These are phyloP conservation scores for Eucalyptus cloeziana DNA, from an alignment of 345 rosid species.

Conservation along the genomic window DNA sequence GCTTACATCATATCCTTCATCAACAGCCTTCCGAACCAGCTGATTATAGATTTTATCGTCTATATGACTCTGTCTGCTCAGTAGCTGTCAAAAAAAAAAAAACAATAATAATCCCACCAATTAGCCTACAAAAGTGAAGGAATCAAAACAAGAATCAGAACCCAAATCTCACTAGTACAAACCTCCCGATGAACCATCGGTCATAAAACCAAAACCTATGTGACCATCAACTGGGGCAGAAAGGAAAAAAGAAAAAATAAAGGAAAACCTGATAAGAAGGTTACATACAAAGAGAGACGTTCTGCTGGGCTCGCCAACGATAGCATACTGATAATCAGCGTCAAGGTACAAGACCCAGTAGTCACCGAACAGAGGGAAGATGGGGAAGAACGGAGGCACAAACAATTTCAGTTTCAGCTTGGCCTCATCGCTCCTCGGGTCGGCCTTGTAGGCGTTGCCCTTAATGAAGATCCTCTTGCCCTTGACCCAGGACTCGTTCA, in stretches of 20 bases:
- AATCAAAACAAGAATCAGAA: background rate
- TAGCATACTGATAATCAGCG: conserved; percentile 43
- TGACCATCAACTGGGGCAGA: background rate
- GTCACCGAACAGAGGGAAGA: conserved; percentile 64
- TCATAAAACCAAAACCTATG: background rate
- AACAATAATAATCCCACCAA: background rate
- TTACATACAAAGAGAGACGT: conserved; percentile 56
- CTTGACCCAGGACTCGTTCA: conserved; percentile 67
- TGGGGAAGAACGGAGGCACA: conserved; percentile 76
- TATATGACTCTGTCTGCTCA: conserved; percentile 43
- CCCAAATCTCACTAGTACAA: background rate
- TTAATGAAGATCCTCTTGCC: conserved; percentile 56
- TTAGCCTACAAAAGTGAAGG: background rate
- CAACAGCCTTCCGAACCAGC: conserved; percentile 47
- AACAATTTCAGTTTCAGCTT: conserved; percentile 81
- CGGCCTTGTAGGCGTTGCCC: conserved; percentile 68
- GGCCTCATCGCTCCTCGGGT: conserved; percentile 70
- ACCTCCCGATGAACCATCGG: background rate
- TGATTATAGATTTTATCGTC: conserved; percentile 50
- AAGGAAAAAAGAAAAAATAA: background rate
- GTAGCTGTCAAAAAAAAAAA: conserved; percentile 20
- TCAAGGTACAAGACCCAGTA: conserved; percentile 77
- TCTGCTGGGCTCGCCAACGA: conserved; percentile 56
- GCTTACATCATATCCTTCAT: conserved; percentile 54
- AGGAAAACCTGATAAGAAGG: background rate